Percentiles rank a stretch among this genome's conserved stretches.
phyloP scores from a whole-genome alignment of 192 early-diverging fungal species.

The Geranomyces variabilis region DNA sequence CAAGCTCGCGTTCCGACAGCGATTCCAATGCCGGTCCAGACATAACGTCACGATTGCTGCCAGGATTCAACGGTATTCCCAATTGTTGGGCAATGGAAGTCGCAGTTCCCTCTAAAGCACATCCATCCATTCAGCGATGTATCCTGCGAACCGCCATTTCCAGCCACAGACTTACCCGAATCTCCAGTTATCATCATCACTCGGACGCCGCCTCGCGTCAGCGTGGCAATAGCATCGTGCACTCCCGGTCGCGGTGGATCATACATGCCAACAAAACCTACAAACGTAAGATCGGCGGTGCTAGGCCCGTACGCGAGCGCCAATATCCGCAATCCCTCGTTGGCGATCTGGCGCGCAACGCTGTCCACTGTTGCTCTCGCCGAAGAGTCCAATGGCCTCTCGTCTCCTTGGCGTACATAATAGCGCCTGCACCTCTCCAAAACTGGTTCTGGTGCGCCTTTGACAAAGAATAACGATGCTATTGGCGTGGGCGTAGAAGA shows the following conservation, averaged over 20 bases:
- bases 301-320: constrained; percentile 73
- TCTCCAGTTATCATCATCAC: constrained; percentile 99
- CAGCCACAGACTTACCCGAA: constrained; percentile 52
- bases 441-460: constrained; percentile 86
- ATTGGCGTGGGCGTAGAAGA: constrained; percentile 35
- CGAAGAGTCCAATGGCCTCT: constrained; percentile 55
- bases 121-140: not conserved
- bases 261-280: constrained; percentile 85
- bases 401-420: constrained; percentile 54
- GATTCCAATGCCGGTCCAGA: constrained; percentile 52
- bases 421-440: constrained; percentile 72
- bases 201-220: constrained; percentile 80
- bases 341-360: constrained; percentile 70
- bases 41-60: constrained; percentile 31
- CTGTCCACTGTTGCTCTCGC: constrained; percentile 60
- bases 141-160: not conserved
- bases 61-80: constrained; percentile 65
- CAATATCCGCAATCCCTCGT: constrained; percentile 84
- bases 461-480: constrained; percentile 61
- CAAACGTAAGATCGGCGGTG: constrained; percentile 66
- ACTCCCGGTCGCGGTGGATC: constrained; percentile 89
- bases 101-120: constrained; percentile 77
- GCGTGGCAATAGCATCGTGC: constrained; percentile 68
- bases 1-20: constrained; percentile 40
- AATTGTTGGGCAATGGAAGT: constrained; percentile 84